Evolutionary conservation across 805 yeast genomes (phyloP).

Genomic region (Phaffomyces antillensis): DNA sequence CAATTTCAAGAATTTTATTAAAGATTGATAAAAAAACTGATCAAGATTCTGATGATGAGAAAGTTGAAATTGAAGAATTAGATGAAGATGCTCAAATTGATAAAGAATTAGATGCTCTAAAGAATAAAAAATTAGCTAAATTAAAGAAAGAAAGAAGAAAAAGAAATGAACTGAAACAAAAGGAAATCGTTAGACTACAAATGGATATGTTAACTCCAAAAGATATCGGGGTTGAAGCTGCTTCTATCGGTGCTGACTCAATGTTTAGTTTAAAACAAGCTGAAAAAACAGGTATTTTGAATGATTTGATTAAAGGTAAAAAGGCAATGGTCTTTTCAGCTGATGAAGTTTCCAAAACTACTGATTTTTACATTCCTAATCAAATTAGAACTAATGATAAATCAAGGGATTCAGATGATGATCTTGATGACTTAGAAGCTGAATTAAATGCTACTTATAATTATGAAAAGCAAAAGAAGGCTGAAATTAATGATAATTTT

Average conservation of each 20-base stretch:
- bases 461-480: slow-evolving; percentile 55
- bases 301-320: slow-evolving; percentile 70
- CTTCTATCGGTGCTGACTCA: slow-evolving; percentile 67
- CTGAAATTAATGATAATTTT: slow-evolving; percentile 63
- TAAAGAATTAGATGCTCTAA: slow-evolving; percentile 69
- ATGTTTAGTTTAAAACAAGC: slow-evolving; percentile 81
- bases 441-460: slow-evolving; percentile 80
- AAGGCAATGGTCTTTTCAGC: slow-evolving; percentile 51
- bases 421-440: slow-evolving; percentile 60
- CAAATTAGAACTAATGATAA: no score
- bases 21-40: slow-evolving; percentile 53
- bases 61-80: slow-evolving; percentile 56
- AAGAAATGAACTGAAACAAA: slow-evolving; percentile 76
- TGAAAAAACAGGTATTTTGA: slow-evolving; percentile 76
- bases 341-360: slow-evolving; percentile 47
- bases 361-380: slow-evolving; percentile 41
- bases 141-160: slow-evolving; percentile 76
- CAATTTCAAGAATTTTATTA: slow-evolving; percentile 69
- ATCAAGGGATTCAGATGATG: slow-evolving; percentile 33
- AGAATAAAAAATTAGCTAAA: slow-evolving; percentile 62
- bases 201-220: slow-evolving; percentile 92
- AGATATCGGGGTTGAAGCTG: slow-evolving; percentile 93
- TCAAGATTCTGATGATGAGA: slow-evolving; percentile 29
- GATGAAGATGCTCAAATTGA: slow-evolving; percentile 89
- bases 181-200: slow-evolving; percentile 85